Base-by-base conservation (phyloP, 164 flowering plant genomes). In the Tetrastigma voinierianum region DNA sequence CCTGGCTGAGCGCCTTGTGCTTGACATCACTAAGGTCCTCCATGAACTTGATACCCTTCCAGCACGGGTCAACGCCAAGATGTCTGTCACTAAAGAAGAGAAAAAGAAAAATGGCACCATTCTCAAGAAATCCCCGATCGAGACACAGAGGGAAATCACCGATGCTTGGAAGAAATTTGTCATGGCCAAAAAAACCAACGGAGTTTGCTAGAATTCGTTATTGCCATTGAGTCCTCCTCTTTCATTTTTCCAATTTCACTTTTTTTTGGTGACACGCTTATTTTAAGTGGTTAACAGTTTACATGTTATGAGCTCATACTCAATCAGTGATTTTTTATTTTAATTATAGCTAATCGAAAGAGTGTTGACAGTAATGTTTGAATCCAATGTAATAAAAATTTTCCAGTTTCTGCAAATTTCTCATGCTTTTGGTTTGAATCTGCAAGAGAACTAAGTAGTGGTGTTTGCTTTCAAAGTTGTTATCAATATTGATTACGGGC, bases 1-100 rank as follows among this genome's bases (percentile, higher is more conserved):
- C 14, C 81, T 90, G 1, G 91, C 87, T 0, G 96, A 90, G 81
- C 80, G 91, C 12, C 83, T 90, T 3, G 82, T 85, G 15, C 5
- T 58, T 0, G 93, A 88, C 73, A 82, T 90, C 24, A 57, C 63
- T 2, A 83, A 81, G 61, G 93, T 86, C 9, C 62, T 88, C 13
- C 72, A 78, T 16, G 93, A 87, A 63, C 82, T 90, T 3, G 92
- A 86, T 46, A 57, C 57, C 0, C 77, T 77, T 14, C 83, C 84
- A 9, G 59, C 87, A 1, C 70, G 23, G 25, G 2, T 61, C 19
- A 45, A 15, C 9, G 72, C 78, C 56, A 71, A n/a, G 45, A 11
- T 20, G 32, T 43, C n/a, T 15, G 20, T n/a, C 9, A 56, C 58
- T 16, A 0, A 12, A 16, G 19, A 53, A 19, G 43, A 57, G 44